Evolutionary conservation across 2,329 filamentous ascomycete genomes (phyloP), one percentile per base, ranked within the genome.

Genomic region (Pseudogymnoascus pannorum): DNA sequence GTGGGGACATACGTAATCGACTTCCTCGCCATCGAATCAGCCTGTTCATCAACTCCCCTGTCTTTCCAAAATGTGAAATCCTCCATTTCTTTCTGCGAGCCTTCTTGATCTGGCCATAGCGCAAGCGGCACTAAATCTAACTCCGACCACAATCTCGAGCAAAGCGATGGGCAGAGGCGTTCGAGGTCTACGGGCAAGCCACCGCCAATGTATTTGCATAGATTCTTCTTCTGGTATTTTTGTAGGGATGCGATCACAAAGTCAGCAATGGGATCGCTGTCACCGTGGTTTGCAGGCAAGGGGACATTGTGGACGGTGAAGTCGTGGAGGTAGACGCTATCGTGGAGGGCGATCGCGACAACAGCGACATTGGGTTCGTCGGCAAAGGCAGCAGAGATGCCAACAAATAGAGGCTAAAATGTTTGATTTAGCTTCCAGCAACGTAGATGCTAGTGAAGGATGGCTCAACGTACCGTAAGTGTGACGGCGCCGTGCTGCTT

Each of bases 11-110:
- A 88, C 86, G 86, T 82, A 64, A 92, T 81, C 71, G 87, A 91
- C 76, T 92, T 92, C 64, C 90, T 81, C 1, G 87, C 87, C 82
- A 92, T 88, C 0, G 87, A 89, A 70, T 93, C 90, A 1, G 90
- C 89, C 72, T 92, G 86, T 71, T 94, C 90, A 68, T 92, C 90
- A 4, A 92, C 80, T n/a, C 79, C 76, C 70, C 85, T 84, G 33
- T 75, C 72, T 51, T 80, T 76, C 78, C 81, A 83, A 64, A 80
- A 77, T 42, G 58, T 61, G 63, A 57, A 24, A 64, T 58, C 68
- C 57, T 72, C 73, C 66, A 76, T 75, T 64, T 73, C 69, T 59
- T 6, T 51, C 24, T 66, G 60, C 14, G 67, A 69, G 48, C 62
- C 65, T 33, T 70, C 75, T 20, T 72, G 69, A 66, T 78, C 77